phyloP scores from a whole-genome alignment of 2,329 filamentous ascomycete genomes.

The Chaetomium globosum region DNA sequence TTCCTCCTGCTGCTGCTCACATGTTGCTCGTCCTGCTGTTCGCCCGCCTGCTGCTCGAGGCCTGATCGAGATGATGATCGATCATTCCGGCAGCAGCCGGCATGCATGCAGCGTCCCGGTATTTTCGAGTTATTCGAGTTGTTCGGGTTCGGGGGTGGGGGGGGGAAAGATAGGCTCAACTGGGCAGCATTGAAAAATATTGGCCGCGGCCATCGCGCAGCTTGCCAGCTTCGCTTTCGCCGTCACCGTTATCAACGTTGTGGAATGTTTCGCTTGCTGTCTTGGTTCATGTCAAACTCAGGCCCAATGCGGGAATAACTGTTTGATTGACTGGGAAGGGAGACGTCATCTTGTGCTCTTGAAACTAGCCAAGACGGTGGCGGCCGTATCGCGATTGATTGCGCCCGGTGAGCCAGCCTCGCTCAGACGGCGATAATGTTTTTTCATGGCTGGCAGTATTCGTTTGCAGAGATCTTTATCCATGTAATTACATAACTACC shows the following conservation, averaged over 20 bases:
- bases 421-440: not conserved
- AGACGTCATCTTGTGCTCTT: slow-evolving; percentile 5
- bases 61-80: not conserved
- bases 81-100: not conserved
- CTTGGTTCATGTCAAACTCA: not conserved
- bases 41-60: not conserved
- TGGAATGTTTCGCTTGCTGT: not conserved
- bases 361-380: not conserved
- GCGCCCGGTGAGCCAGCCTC: no score
- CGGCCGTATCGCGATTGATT: not conserved
- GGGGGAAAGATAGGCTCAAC: not conserved
- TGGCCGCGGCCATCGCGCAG: not conserved
- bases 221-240: not conserved
- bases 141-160: not conserved
- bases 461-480: no score
- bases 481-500: no score
- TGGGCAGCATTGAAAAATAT: not conserved
- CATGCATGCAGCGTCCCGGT: slow-evolving; percentile 10
- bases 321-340: not conserved
- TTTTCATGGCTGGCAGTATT: not conserved
- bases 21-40: no score
- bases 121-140: not conserved
- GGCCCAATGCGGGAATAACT: not conserved
- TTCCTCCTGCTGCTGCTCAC: slow-evolving; percentile 2
- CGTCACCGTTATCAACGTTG: not conserved